phyloP scores from a whole-genome alignment of 2,329 filamentous ascomycete species.

The Didymosphaeria variabile region DNA sequence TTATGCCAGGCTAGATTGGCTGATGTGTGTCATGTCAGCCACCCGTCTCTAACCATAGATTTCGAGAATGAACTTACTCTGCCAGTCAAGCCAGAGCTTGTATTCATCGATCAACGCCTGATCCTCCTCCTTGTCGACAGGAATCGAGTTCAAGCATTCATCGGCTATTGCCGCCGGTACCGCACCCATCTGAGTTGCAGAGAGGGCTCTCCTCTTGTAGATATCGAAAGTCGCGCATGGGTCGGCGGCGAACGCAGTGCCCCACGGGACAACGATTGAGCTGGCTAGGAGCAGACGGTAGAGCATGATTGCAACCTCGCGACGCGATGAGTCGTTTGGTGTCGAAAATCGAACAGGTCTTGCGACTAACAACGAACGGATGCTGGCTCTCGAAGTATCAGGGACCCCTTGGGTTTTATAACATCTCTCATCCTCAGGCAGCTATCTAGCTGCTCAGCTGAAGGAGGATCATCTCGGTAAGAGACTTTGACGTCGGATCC shows the following conservation, averaged over 20 bases:
- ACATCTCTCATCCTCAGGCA: too few relatives aligned
- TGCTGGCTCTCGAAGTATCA: too few relatives aligned
- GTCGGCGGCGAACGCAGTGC: conserved; percentile 2
- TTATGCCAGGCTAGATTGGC: conserved; percentile 38
- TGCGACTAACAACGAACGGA: too few relatives aligned
- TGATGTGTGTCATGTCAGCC: not conserved
- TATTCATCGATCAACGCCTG: conserved; percentile 1
- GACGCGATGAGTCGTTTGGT: too few relatives aligned
- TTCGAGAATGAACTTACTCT: conserved; percentile 9
- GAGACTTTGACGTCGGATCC: too few relatives aligned
- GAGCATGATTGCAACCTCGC: too few relatives aligned
- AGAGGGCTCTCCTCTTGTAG: conserved; percentile 5
- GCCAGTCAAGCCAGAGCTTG: conserved; percentile 7
- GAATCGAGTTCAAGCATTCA: conserved; percentile 31
- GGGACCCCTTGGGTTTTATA: too few relatives aligned
- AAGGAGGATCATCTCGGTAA: too few relatives aligned
- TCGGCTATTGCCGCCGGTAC: conserved; percentile 17
- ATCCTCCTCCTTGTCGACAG: conserved; percentile 26
- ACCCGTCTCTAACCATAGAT: too few relatives aligned
- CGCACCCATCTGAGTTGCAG: not conserved
- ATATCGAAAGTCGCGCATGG: conserved; percentile 10
- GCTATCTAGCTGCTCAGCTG: too few relatives aligned
- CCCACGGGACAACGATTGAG: conserved; percentile 1
- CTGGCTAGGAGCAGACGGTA: conserved; percentile 7
- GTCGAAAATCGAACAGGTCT: too few relatives aligned